Evolutionary conservation across 2,329 filamentous ascomycete species (phyloP), one percentile per base, ranked within the genome.

Genomic region (Coleophoma crateriformis): DNA sequence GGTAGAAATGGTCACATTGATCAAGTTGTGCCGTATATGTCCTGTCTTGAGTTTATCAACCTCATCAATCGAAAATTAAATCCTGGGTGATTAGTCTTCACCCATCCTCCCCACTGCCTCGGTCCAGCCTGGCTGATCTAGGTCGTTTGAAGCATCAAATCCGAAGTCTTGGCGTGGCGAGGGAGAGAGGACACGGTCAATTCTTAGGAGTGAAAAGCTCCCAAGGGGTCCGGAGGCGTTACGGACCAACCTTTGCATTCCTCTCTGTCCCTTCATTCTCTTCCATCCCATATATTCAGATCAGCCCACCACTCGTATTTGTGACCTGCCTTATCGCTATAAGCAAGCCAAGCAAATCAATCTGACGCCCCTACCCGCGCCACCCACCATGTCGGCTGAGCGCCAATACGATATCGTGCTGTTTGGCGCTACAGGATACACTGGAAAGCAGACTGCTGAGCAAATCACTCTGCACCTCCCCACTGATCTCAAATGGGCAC

Each of bases 401-500:
- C 63, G 63, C 33, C 51, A 79, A 60, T 87, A 86, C 62, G 84
- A 88, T 58, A 67, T 87, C 45, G 70, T 88, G 40, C 71, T 88
- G 33, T 74, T 86, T 17, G 85, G 85, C 22, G 83, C 85, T 10
- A 85, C 78, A 64, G 91, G 91, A 27, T 96, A 95, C 68, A 96
- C 91, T 0, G 91, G 91, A 37, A 84, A 81, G 56, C 76, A 87
- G 58, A 83, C 83, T 2, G 84, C 85, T 27, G 84, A 95, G 65
- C 82, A 94, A 67, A 85, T 96, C 61, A 76, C 82, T 47, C 76
- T 76, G 13, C 71, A 80, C 56, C 73, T 90, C 1, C 87, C 90
- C 0, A 88, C 86, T 15, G 80, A 89, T 64, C 67, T 95, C 54
- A 90, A 82, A 72, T 96, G 91, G 91, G 91, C 89, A 13, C 74